Evolutionary conservation across 805 yeast species (phyloP).

Genomic region (Scheffersomyces amazonensis): DNA sequence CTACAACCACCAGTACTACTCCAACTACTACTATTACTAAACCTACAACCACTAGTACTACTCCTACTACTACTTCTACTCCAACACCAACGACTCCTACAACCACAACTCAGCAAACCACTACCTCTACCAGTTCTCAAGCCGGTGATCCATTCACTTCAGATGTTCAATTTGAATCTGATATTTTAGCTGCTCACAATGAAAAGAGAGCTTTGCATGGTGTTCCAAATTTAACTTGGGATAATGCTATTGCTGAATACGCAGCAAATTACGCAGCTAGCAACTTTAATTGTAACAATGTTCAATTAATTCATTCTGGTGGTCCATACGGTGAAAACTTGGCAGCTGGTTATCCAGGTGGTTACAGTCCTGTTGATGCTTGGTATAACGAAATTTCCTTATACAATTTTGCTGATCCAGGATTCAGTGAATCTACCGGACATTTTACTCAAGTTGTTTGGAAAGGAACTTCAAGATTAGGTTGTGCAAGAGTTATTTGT

Average conservation of each 20-base stretch:
- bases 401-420: slow-evolving; percentile 55
- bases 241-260: slow-evolving; percentile 27
- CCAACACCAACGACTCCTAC: slow-evolving; percentile 7
- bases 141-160: background rate
- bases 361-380: slow-evolving; percentile 57
- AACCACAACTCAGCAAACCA: slow-evolving; percentile 9
- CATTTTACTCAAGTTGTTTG: slow-evolving; percentile 80
- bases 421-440: slow-evolving; percentile 55
- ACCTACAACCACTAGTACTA: slow-evolving; percentile 5
- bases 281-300: slow-evolving; percentile 53
- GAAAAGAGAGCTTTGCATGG: slow-evolving; percentile 34
- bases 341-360: slow-evolving; percentile 64
- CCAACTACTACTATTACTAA: slow-evolving; percentile 7
- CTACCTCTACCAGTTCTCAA: slow-evolving; percentile 6
- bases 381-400: slow-evolving; percentile 68
- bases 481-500: slow-evolving; percentile 61
- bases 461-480: slow-evolving; percentile 58
- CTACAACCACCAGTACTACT: slow-evolving; percentile 4
- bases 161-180: slow-evolving; percentile 19
- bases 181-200: slow-evolving; percentile 35
- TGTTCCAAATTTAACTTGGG: slow-evolving; percentile 30
- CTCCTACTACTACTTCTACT: slow-evolving; percentile 3
- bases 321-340: slow-evolving; percentile 76
- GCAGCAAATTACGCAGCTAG: slow-evolving; percentile 50
- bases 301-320: slow-evolving; percentile 58